phyloP scores from a whole-genome alignment of 768 basidiomycete species.

The Strobilomyces confusus region DNA sequence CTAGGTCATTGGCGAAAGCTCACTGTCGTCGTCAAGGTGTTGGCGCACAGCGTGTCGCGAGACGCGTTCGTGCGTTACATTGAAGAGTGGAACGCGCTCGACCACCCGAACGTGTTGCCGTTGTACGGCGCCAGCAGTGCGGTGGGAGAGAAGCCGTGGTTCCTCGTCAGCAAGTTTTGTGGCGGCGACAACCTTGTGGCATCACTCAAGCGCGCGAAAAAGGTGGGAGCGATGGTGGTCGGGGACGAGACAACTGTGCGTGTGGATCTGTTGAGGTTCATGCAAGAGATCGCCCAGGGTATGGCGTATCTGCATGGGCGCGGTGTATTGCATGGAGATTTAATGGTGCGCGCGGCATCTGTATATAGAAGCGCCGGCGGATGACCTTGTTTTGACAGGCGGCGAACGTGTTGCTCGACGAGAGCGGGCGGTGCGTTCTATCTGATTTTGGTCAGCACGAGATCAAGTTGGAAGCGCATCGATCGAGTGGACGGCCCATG shows the following conservation, averaged over 20 bases:
- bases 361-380: not conserved
- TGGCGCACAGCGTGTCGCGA: conserved; percentile 56
- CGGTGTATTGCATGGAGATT: conserved; percentile 73
- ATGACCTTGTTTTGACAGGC: conserved; percentile 37
- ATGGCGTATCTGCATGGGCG: conserved; percentile 76
- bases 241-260: not conserved
- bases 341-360: conserved; percentile 58
- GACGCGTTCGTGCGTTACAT: conserved; percentile 68
- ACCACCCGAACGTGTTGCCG: conserved; percentile 66
- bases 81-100: conserved; percentile 65
- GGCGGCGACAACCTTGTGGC: conserved; percentile 59
- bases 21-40: conserved; percentile 69
- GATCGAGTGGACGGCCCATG: conserved; percentile 48
- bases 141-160: conserved; percentile 67
- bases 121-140: conserved; percentile 78
- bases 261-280: conserved; percentile 50
- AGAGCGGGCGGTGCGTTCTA: conserved; percentile 62
- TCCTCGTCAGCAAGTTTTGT: conserved; percentile 74
- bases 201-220: conserved; percentile 43
- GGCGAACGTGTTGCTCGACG: conserved; percentile 73
- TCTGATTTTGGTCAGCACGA: conserved; percentile 83
- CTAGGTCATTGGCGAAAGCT: conserved; percentile 67
- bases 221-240: not conserved
- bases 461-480: conserved; percentile 68
- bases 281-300: conserved; percentile 73